Conservation (phyloP, 208 protist genomes). For the Crithidia bombi region DNA sequence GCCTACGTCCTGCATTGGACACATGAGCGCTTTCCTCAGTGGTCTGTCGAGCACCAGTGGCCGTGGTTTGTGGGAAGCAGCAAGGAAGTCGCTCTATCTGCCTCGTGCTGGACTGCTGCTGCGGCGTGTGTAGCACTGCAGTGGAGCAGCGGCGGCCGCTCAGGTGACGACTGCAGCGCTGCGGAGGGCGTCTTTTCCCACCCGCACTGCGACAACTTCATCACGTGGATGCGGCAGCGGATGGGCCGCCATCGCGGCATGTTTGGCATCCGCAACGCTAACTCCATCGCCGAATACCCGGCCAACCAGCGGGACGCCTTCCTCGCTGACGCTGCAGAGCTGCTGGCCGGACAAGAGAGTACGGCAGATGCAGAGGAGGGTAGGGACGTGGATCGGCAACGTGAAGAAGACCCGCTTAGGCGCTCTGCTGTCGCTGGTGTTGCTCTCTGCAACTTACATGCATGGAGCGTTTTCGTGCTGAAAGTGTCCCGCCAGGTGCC, state of each 20-base stretch:
- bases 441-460: background rate
- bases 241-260: constrained; percentile 9
- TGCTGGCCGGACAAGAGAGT: background rate
- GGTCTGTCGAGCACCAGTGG: background rate
- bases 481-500: constrained; percentile 16
- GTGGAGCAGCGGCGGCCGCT: constrained; percentile 21
- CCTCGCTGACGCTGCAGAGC: constrained; percentile 14
- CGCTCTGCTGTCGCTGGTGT: background rate
- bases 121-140: constrained; percentile 27
- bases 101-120: constrained; percentile 14
- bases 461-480: background rate
- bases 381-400: background rate
- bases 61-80: constrained; percentile 25
- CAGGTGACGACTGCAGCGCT: no score
- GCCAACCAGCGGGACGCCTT: constrained; percentile 3
- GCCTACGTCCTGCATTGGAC: constrained; percentile 24
- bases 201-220: constrained; percentile 13
- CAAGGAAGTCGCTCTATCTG: background rate
- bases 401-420: background rate
- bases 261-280: background rate
- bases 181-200: background rate
- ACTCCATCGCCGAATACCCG: constrained; percentile 8
- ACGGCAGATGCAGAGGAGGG: background rate
- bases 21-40: constrained; percentile 18
- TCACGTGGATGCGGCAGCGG: constrained; percentile 21